A percentile compares a stretch with the other conserved stretches of the same genome.
These are phyloP conservation scores for Fistulina hepatica DNA, from an alignment of 1,284 basidiomycete species.

Conservation along the genomic window DNA sequence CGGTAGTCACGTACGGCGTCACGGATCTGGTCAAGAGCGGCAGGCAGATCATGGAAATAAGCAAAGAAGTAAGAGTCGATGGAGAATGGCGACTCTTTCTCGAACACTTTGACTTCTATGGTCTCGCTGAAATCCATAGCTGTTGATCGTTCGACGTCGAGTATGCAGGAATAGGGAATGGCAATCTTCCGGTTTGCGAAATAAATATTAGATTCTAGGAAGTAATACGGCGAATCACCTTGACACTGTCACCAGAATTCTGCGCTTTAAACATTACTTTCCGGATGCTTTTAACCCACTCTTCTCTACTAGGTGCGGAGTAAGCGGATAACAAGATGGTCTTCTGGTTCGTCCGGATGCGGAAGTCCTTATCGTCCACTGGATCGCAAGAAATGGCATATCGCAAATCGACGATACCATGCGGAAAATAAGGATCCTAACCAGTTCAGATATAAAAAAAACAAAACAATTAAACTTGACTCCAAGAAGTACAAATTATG, in stretches of 20 bases:
- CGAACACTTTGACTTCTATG: conserved; percentile 84
- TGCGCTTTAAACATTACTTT: conserved; percentile 92
- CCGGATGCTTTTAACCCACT: conserved; percentile 89
- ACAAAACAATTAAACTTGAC: conserved; percentile 1
- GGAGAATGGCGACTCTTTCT: conserved; percentile 66
- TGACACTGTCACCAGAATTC: conserved; percentile 91
- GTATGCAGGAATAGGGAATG: conserved; percentile 82
- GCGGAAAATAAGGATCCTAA: conserved; percentile 93
- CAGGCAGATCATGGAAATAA: conserved; percentile 74
- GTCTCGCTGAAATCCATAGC: conserved; percentile 93
- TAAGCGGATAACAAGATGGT: conserved; percentile 66
- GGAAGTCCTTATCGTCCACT: conserved; percentile 61
- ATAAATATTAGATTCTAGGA: conserved; percentile 4
- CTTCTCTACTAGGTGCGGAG: conserved; percentile 70
- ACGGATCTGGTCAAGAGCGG: conserved; percentile 70
- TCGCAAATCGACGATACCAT: conserved; percentile 87
- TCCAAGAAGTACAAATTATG: conserved; percentile 4
- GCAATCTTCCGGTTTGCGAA: too few relatives aligned
- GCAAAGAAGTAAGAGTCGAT: conserved; percentile 91
- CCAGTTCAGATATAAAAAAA: conserved; percentile 8
- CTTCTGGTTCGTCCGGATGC: conserved; percentile 72
- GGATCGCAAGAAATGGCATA: conserved; percentile 86
- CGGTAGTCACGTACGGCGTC: conserved; percentile 56
- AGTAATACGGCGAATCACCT: conserved; percentile 34
- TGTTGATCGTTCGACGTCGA: conserved; percentile 80